phyloP scores from a whole-genome alignment of 2,329 filamentous ascomycete species.

The Stachybotrys elegans region DNA sequence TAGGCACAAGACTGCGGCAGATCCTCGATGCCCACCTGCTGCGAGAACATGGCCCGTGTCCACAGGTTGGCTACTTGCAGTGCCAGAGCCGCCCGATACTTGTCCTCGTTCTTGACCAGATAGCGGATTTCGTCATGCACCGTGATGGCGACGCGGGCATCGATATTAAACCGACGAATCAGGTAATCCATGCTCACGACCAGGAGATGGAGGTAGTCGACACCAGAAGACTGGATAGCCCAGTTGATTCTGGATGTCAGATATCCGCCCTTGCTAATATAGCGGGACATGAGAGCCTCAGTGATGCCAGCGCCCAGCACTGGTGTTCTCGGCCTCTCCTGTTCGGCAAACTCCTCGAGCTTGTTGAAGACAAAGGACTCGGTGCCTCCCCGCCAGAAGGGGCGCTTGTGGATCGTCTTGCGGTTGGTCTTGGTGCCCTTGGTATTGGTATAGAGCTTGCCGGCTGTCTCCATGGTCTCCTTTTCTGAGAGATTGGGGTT shows the following conservation, averaged over 20 bases:
- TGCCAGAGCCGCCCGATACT: conserved; percentile 86
- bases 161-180: conserved; percentile 75
- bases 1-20: conserved; percentile 91
- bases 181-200: conserved; percentile 95
- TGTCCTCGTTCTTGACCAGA: conserved; percentile 77
- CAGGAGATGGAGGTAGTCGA: conserved; percentile 93
- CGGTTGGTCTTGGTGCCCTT: conserved; percentile 83
- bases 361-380: conserved; percentile 99
- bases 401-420: conserved; percentile 63
- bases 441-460: conserved; percentile 78
- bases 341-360: conserved; percentile 94
- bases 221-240: conserved; percentile 96
- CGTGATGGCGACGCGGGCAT: conserved; percentile 83
- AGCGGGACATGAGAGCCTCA: conserved; percentile 84
- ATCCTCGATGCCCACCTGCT: conserved; percentile 94
- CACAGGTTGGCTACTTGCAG: conserved; percentile 91
- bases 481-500: conserved; percentile 78
- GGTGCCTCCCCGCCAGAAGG: conserved; percentile 94
- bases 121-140: conserved; percentile 98
- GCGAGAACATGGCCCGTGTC: conserved; percentile 95
- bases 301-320: conserved; percentile 94
- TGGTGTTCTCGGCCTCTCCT: conserved; percentile 83
- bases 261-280: conserved; percentile 83
- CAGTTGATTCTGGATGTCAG: conserved; percentile 97
- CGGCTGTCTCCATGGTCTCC: conserved; percentile 70